Evolutionary conservation across 805 yeast species (phyloP).

Genomic region (Metschnikowia drakensbergensis): DNA sequence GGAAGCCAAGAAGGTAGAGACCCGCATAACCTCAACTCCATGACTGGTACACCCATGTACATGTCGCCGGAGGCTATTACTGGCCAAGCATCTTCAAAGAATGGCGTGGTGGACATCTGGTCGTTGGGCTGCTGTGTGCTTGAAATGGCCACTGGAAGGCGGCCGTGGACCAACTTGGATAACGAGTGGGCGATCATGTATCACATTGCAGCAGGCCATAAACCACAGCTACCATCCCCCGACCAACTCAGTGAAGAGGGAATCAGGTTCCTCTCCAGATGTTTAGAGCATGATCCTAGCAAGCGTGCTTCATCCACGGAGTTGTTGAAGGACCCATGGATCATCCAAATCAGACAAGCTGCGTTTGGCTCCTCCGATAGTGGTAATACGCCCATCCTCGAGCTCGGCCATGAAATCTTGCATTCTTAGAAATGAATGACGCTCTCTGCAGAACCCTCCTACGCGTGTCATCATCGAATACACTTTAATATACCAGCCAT

Average conservation of each 20-base stretch:
- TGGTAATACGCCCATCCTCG: constrained; percentile 36
- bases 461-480: background rate
- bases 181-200: constrained; percentile 99
- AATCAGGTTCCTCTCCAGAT: constrained; percentile 60
- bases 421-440: background rate
- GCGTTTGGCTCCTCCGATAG: constrained; percentile 51
- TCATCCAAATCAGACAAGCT: constrained; percentile 61
- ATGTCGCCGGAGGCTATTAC: constrained; percentile 97
- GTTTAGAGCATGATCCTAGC: constrained; percentile 79
- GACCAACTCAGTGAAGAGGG: constrained; percentile 81
- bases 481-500: background rate
- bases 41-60: constrained; percentile 97
- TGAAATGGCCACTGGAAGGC: constrained; percentile 94
- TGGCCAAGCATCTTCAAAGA: constrained; percentile 58
- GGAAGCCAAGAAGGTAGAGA: background rate
- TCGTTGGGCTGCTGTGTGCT: constrained; percentile 93
- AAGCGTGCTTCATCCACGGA: constrained; percentile 82
- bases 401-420: constrained; percentile 11
- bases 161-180: constrained; percentile 96
- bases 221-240: constrained; percentile 75
- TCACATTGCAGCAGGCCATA: constrained; percentile 92
- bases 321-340: constrained; percentile 86
- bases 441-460: no score
- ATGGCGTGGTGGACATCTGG: constrained; percentile 86
- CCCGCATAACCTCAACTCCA: constrained; percentile 37